phyloP scores from a whole-genome alignment of 139 green algal genomes.

The Asterochloris sp. region DNA sequence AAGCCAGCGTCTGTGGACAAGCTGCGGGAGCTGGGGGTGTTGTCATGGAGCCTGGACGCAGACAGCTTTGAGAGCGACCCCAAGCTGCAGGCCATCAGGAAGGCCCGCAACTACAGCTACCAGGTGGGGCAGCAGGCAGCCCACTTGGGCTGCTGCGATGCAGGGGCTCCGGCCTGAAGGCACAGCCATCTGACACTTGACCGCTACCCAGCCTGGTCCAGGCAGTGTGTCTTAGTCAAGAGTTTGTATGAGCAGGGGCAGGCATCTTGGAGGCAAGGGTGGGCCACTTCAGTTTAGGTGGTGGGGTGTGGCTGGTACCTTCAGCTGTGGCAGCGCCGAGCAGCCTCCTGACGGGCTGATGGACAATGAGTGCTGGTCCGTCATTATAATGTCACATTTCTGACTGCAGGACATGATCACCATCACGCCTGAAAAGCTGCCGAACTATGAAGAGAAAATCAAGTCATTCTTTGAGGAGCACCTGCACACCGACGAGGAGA shows the following conservation, averaged over 20 bases:
- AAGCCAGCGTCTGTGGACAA: slow-evolving; percentile 46
- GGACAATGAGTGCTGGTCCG: too few species aligned
- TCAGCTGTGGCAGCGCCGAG: too few species aligned
- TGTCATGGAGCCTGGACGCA: slow-evolving; percentile 76
- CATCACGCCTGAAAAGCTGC: slow-evolving; percentile 69
- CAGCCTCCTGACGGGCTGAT: too few species aligned
- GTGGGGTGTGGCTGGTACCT: too few species aligned
- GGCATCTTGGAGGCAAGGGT: too few species aligned
- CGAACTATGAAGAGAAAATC: slow-evolving; percentile 89
- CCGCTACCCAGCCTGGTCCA: too few species aligned
- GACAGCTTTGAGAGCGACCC: slow-evolving; percentile 63
- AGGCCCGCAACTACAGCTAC: slow-evolving; percentile 62
- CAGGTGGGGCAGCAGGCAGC: slow-evolving; percentile 24
- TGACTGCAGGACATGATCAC: slow-evolving; percentile 70
- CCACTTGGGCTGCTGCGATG: not conserved
- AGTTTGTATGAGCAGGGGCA: too few species aligned
- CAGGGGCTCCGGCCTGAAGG: not conserved
- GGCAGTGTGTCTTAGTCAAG: too few species aligned
- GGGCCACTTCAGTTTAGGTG: too few species aligned
- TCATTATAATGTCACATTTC: not conserved
- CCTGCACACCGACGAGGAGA: slow-evolving; percentile 94
- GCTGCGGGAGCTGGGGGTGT: slow-evolving; percentile 72
- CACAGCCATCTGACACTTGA: not conserved
- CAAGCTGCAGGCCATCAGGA: slow-evolving; percentile 71
- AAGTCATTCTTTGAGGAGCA: slow-evolving; percentile 96